These are phyloP conservation scores for Achaetomium macrosporum DNA, from an alignment of 2,329 filamentous ascomycete genomes.

Conservation along the genomic window DNA sequence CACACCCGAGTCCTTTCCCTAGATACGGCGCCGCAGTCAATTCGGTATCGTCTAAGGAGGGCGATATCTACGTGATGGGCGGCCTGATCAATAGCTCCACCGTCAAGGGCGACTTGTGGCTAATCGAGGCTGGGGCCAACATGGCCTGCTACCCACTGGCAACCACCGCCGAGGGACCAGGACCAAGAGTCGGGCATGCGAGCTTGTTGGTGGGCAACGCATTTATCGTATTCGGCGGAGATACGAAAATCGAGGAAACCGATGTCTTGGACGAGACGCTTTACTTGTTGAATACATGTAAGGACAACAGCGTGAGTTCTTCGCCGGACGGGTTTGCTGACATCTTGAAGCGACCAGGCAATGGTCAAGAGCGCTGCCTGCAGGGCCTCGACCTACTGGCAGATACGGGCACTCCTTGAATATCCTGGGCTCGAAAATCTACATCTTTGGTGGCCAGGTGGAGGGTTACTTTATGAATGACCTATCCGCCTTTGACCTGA, in stretches of 20 bases:
- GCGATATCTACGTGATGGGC: conserved; percentile 96
- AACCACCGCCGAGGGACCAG: conserved; percentile 89
- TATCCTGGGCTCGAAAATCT: conserved; percentile 94
- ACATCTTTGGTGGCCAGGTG: conserved; percentile 94
- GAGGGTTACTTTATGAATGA: conserved; percentile 99
- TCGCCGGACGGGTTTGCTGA: conserved; percentile 2
- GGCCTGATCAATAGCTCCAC: conserved; percentile 91
- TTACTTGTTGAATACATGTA: conserved; percentile 96
- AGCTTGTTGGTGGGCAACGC: conserved; percentile 95
- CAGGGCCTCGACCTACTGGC: conserved; percentile 77
- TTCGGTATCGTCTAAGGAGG: conserved; percentile 86
- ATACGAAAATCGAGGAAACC: conserved; percentile 92
- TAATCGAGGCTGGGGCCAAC: conserved; percentile 85
- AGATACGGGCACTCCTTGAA: conserved; percentile 96
- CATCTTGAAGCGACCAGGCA: conserved; percentile 74
- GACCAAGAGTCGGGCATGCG: conserved; percentile 88
- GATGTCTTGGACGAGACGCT: conserved; percentile 91
- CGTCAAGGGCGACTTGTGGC: conserved; percentile 95
- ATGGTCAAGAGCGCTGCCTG: conserved; percentile 91
- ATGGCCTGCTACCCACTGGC: conserved; percentile 88
- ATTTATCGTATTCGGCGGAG: conserved; percentile 97
- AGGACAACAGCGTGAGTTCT: conserved; percentile 34
- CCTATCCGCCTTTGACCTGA: conserved; percentile 88
- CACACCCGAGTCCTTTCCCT: conserved; percentile 82
- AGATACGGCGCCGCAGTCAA: conserved; percentile 97